phyloP scores from a whole-genome alignment of 768 basidiomycete genomes.

The Boletus patriciae region DNA sequence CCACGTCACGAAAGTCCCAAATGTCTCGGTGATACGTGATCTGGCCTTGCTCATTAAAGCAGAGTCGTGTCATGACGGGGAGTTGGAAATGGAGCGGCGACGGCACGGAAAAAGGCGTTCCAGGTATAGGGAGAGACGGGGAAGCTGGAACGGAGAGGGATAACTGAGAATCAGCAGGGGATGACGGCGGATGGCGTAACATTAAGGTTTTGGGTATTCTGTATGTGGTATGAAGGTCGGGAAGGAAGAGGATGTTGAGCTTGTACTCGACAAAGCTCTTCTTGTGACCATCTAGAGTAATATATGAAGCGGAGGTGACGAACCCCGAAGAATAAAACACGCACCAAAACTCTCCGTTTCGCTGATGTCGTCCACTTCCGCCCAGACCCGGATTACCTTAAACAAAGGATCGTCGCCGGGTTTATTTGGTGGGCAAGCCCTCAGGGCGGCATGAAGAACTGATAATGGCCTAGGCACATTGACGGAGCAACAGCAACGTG shows the following conservation, averaged over 20 bases:
- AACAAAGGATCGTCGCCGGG: conserved; percentile 49
- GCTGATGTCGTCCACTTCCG: conserved; percentile 69
- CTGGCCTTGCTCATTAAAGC: conserved; percentile 80
- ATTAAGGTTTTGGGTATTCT: conserved; percentile 43
- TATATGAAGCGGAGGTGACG: neutral
- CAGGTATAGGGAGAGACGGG: conserved; percentile 57
- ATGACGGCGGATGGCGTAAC: conserved; percentile 32
- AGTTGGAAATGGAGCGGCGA: conserved; percentile 76
- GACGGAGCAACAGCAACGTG: conserved; percentile 56
- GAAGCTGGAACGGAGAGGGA: conserved; percentile 33
- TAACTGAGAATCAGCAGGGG: conserved; percentile 29
- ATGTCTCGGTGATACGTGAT: conserved; percentile 79
- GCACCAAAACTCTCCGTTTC: conserved; percentile 80
- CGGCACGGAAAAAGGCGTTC: conserved; percentile 56
- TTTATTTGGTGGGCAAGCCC: conserved; percentile 29
- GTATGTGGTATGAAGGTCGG: conserved; percentile 59
- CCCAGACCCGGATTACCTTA: conserved; percentile 68
- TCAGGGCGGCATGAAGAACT: conserved; percentile 56
- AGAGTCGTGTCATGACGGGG: conserved; percentile 67
- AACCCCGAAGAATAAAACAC: conserved; percentile 13
- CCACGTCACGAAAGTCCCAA: conserved; percentile 78
- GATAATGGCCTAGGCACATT: conserved; percentile 70
- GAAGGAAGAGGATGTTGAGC: conserved; percentile 72
- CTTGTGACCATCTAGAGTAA: conserved; percentile 62
- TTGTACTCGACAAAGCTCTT: conserved; percentile 79